phyloP scores from a whole-genome alignment of 2,329 filamentous ascomycete species.

The Paecilomyces formosus region DNA sequence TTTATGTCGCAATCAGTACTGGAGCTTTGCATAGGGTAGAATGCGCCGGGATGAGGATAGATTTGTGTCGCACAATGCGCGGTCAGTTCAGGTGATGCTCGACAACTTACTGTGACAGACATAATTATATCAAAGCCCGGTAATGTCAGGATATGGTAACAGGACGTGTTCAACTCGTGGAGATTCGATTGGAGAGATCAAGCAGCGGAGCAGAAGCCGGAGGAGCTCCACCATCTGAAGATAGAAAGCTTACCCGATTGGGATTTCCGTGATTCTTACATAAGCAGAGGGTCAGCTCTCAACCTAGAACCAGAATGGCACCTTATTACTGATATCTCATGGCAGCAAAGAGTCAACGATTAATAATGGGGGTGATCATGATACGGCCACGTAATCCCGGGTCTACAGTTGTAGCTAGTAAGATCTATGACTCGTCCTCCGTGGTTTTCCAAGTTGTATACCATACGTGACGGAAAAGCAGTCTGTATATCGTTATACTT shows the following conservation, averaged over 20 bases:
- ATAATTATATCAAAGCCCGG: neutral
- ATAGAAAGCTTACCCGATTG: neutral
- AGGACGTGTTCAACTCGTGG: neutral
- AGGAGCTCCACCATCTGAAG: neutral
- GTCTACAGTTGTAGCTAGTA: no score
- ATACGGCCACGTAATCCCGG: no score
- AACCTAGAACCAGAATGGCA: no score
- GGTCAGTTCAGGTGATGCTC: neutral
- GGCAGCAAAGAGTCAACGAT: neutral
- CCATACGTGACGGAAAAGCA: no score
- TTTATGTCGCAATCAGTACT: neutral
- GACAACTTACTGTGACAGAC: constrained; percentile 4
- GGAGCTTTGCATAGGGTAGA: neutral
- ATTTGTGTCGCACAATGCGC: neutral
- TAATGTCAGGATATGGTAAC: neutral
- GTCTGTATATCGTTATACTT: neutral
- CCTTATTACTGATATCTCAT: neutral
- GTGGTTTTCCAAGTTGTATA: no score
- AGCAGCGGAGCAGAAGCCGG: neutral
- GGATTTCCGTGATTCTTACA: neutral
- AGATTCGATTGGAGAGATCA: neutral
- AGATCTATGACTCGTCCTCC: no score
- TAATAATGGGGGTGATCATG: no score
- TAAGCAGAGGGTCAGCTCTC: no score
- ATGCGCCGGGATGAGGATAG: neutral